phyloP scores from a whole-genome alignment of 768 basidiomycete genomes.

The Mycena capillaripes region DNA sequence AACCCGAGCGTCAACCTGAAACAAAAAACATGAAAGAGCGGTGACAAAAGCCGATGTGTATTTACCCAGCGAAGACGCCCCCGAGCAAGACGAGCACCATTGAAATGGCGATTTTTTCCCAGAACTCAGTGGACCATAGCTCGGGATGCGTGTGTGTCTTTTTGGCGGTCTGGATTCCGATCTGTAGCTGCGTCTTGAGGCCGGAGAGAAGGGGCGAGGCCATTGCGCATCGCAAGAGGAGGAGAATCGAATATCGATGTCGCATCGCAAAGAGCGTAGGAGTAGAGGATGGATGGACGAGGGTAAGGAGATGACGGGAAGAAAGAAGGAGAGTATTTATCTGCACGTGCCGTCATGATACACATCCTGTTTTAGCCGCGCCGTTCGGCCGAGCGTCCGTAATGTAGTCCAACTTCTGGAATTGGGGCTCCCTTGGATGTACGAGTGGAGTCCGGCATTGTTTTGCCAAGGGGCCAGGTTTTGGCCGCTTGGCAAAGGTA shows the following conservation, averaged over 20 bases:
- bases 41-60: conserved; percentile 42
- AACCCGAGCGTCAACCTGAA: conserved; percentile 88
- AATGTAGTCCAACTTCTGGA: no score
- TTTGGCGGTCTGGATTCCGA: conserved; percentile 10
- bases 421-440: no score
- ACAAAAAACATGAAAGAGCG: conserved; percentile 43
- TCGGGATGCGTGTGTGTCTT: conserved; percentile 27
- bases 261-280: not conserved
- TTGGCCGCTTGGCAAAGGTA: no score
- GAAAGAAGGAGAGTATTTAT: no score
- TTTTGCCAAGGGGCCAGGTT: no score
- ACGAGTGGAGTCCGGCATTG: no score
- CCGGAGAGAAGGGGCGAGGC: not conserved
- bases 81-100: conserved; percentile 82
- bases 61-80: conserved; percentile 95
- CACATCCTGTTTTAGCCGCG: no score
- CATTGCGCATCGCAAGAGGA: not conserved
- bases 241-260: not conserved
- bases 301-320: no score
- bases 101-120: conserved; percentile 78
- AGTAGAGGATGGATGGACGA: no score
- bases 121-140: conserved; percentile 60
- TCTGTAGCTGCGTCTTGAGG: not conserved
- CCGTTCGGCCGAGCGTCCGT: no score
- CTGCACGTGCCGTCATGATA: no score